Evolutionary conservation across 2,329 filamentous ascomycete genomes (phyloP).

Genomic region (Cladorrhinum sp.): DNA sequence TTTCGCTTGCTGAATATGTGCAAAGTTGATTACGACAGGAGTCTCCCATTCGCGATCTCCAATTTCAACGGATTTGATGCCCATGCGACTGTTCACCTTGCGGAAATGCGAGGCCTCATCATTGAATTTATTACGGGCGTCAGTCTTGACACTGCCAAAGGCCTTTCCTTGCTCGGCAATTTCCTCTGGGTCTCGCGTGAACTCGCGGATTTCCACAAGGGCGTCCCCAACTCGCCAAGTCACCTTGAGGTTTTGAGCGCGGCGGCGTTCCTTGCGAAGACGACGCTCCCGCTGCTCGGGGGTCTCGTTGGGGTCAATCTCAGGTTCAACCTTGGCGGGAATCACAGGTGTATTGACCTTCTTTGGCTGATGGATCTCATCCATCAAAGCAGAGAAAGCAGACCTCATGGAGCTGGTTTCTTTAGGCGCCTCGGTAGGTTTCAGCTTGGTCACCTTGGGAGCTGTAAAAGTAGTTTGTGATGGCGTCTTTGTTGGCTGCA

Average conservation of each 20-base stretch:
- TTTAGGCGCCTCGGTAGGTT: conserved; percentile 31
- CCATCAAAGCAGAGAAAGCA: conserved; percentile 53
- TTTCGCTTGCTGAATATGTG: conserved; percentile 43
- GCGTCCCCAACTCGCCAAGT: conserved; percentile 66
- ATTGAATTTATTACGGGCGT: conserved; percentile 59
- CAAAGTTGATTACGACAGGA: conserved; percentile 47
- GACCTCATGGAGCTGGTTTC: conserved; percentile 37
- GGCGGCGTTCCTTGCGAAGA: conserved; percentile 67
- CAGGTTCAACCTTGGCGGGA: conserved; percentile 37
- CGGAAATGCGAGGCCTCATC: conserved; percentile 70
- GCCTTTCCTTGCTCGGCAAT: conserved; percentile 17
- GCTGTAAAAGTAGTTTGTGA: not conserved
- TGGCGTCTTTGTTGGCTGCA: conserved; percentile 17
- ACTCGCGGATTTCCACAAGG: conserved; percentile 64
- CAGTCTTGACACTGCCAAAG: conserved; percentile 20
- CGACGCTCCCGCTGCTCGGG: conserved; percentile 65
- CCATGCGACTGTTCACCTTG: conserved; percentile 52
- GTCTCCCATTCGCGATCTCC: conserved; percentile 47
- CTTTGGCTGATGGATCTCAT: conserved; percentile 50
- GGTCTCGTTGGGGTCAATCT: conserved; percentile 59
- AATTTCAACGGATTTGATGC: conserved; percentile 31
- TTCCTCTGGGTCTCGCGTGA: conserved; percentile 65
- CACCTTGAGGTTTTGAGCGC: conserved; percentile 59
- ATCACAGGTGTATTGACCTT: conserved; percentile 42
- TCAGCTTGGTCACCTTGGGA: conserved; percentile 31